Base-by-base conservation (phyloP, 2,329 filamentous ascomycete genomes). In the Scedosporium boydii region DNA sequence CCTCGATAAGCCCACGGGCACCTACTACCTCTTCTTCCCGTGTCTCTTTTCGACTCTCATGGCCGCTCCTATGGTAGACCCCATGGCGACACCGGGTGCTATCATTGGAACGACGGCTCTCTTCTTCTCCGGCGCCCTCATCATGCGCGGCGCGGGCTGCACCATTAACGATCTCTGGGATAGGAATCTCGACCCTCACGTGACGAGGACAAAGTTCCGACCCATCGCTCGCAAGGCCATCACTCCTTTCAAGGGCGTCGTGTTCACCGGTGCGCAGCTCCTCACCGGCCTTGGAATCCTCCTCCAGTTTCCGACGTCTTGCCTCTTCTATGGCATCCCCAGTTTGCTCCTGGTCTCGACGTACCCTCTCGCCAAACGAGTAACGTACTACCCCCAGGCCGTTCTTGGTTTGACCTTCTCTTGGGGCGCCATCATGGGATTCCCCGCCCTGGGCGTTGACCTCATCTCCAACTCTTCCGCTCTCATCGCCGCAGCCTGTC, bases 151-250 rank as follows among this genome's bases (percentile, higher is more conserved):
- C 58, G 90, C 91, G 21, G 91, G 91, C 60, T 96, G 92, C 74
- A 89, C 89, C 18, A 91, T 96, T 76, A 96, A 96, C 72, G 92
- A 96, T 72, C 84, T 96, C 59, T 93, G 91, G 89, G 92, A 96
- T 74, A 85, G 90, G 62, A 89, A 95, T 68, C 86, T 96, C 16
- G 92, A 96, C 73, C 87, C 89, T 6, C 84, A 91, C 65, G 91
- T 96, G 14, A 76, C 82, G 1, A 84, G 92, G 58, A 96, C 90
- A 5, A 84, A 87, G 14, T 78, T 91, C 38, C 87, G 92, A 16
- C 92, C 92, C 3, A 89, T 96, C 64, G 91, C 92, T 1, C 84
- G 92, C 12, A 83, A 89, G 41, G 91, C 91, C 60, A 78, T 96
- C 59, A 87, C 85, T 2, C 89, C 90, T 0, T 81, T 84, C 68